Percentiles rank a stretch among this genome's conserved stretches.
These are phyloP conservation scores for Claviceps paspali DNA, from an alignment of 2,329 filamentous ascomycete genomes.

Conservation along the genomic window DNA sequence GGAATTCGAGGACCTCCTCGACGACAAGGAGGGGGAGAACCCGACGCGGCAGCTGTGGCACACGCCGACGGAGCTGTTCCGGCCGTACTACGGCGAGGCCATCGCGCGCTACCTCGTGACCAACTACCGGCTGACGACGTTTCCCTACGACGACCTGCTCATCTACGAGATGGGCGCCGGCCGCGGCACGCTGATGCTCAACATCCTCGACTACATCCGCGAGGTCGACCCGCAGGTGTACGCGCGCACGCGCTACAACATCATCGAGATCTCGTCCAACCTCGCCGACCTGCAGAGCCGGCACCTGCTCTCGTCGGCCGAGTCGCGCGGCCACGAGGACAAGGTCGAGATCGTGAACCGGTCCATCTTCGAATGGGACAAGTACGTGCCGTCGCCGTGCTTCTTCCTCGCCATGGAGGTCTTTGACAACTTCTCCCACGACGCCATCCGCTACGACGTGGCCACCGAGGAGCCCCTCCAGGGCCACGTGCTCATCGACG, in stretches of 20 bases:
- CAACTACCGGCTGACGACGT: slow-evolving; percentile 89
- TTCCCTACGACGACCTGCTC: slow-evolving; percentile 90
- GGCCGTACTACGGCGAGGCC: slow-evolving; percentile 91
- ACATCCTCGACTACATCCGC: slow-evolving; percentile 92
- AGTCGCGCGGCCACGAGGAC: slow-evolving; percentile 58
- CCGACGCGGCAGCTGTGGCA: slow-evolving; percentile 89
- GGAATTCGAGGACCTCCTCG: slow-evolving; percentile 78
- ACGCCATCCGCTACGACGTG: slow-evolving; percentile 80
- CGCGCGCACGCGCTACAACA: slow-evolving; percentile 78
- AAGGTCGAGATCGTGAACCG: slow-evolving; percentile 92
- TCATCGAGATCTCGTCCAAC: slow-evolving; percentile 84
- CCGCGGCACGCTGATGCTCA: slow-evolving; percentile 94
- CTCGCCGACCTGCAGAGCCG: slow-evolving; percentile 65
- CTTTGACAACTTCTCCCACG: slow-evolving; percentile 96
- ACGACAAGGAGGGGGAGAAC: slow-evolving; percentile 49
- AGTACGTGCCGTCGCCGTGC: slow-evolving; percentile 78
- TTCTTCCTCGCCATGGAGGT: slow-evolving; percentile 98
- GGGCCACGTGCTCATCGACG: slow-evolving; percentile 75
- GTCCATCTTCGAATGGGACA: slow-evolving; percentile 88
- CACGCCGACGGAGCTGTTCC: slow-evolving; percentile 92
- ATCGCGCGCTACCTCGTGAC: slow-evolving; percentile 91
- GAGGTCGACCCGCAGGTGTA: slow-evolving; percentile 83
- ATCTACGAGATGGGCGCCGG: slow-evolving; percentile 99
- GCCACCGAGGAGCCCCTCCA: slow-evolving; percentile 71
- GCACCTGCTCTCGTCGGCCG: slow-evolving; percentile 50